Evolutionary conservation across 202 grass and related monocot species (phyloP), one percentile per base, ranked within the genome.

Genomic region (Hordeum pubiflorum): DNA sequence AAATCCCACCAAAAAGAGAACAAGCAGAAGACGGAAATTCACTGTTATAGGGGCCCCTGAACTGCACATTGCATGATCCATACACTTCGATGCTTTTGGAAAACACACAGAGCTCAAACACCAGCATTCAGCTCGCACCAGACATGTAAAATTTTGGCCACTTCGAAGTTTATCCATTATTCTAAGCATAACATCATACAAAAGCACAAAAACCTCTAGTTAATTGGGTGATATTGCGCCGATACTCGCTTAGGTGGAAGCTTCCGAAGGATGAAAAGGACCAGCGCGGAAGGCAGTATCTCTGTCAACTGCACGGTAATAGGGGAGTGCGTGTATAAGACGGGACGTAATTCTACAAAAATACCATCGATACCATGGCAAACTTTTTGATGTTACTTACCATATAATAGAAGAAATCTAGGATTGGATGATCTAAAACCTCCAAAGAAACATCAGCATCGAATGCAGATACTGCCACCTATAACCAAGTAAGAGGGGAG

Each of bases 251-350:
- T 98, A 18, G 96, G 96, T 26, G 96, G 96, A 60, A 98, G 96
- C 67, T 95, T 98, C 23, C 96, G 82, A 5, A 98, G 92, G 78
- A 98, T 91, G 71, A 91, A 95, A 64, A 98, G 96, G 43, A 98
- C 96, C 55, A 98, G 92, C 0, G 90, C 92, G 22, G 93, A 94
- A 26, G 96, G 92, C 58, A 98, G 63, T 93, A 98, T 89, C 86
- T 98, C 96, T 5, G 96, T 84, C 34, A 95, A 76, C 96, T 98
- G 88, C 72, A 78, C 60, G 69, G 38, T 41, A 72, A 61, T 20
- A 72, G n/a, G 75, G n/a, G 40, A 68, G 10, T 22, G 24, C 22
- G 62, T 24, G 21, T 82, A 50, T 68, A 70, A 85, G 39, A 81
- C 31, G 18, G 58, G 10, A 31, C 77, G 26, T 58, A 57, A 59